Conservation (phyloP, 768 basidiomycete species). For the Cystofilobasidium ferigula region DNA sequence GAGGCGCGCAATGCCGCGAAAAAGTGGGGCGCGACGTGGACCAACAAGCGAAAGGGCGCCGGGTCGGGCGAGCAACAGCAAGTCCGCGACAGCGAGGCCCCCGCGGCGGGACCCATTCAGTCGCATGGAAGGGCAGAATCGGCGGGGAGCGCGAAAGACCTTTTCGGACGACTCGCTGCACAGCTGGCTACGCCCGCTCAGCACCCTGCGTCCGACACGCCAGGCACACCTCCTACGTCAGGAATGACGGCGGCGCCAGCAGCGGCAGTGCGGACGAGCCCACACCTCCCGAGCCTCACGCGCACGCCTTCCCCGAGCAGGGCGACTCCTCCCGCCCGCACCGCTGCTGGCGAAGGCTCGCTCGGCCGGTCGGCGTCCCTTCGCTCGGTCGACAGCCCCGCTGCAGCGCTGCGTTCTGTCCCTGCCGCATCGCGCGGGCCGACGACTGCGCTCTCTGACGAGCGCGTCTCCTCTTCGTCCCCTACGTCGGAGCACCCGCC, state of each 20-base stretch:
- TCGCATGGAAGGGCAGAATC: not conserved
- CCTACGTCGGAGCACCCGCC: not conserved
- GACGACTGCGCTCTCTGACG: not conserved
- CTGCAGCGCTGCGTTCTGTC: conserved; percentile 3
- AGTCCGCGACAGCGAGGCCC: not conserved
- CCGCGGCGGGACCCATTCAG: not conserved
- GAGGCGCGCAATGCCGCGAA: conserved; percentile 70
- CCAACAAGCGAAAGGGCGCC: conserved; percentile 37
- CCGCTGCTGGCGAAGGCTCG: not conserved
- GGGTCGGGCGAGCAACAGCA: not conserved
- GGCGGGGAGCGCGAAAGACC: conserved; percentile 1
- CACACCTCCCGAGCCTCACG: not conserved
- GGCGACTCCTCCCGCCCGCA: not conserved
- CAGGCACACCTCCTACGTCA: too few species aligned
- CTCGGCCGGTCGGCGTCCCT: not conserved
- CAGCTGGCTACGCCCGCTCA: conserved; percentile 1
- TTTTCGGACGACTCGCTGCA: not conserved
- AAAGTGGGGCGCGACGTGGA: conserved; percentile 83
- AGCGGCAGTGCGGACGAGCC: not conserved
- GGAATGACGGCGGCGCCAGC: not conserved
- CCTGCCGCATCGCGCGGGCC: not conserved
- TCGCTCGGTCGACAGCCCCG: too few species aligned
- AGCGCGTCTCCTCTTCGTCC: too few species aligned
- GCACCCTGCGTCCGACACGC: not conserved
- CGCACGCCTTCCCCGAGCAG: not conserved